phyloP scores from a whole-genome alignment of 495 filamentous ascomycete species.

The Aspergillus conjunctus region DNA sequence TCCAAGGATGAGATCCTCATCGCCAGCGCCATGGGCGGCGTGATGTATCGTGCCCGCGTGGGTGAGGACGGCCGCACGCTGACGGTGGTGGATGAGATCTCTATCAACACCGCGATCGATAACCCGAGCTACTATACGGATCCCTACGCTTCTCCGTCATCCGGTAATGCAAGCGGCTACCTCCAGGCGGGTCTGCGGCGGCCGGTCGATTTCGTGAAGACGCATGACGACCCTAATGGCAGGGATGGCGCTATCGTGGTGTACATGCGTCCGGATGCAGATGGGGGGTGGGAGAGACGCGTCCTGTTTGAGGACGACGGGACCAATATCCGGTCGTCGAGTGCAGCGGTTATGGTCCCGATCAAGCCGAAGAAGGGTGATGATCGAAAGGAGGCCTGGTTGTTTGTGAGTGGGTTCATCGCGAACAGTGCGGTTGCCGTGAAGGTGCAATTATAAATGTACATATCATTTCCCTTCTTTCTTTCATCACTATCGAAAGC shows the following conservation, averaged over 20 bases:
- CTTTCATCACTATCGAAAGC: neutral
- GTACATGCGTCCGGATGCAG: constrained; percentile 35
- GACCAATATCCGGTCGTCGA: constrained; percentile 49
- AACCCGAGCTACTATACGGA: constrained; percentile 60
- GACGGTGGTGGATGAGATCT: constrained; percentile 43
- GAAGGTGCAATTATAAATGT: constrained; percentile 52
- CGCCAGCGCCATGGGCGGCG: constrained; percentile 39
- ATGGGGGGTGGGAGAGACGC: constrained; percentile 41
- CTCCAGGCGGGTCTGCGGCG: constrained; percentile 53
- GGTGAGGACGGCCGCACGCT: constrained; percentile 35
- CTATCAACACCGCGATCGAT: constrained; percentile 51
- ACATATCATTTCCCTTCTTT: neutral
- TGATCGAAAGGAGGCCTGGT: constrained; percentile 52
- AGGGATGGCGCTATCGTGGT: constrained; percentile 52
- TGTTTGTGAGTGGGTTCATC: constrained; percentile 61
- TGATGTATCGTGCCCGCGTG: constrained; percentile 34
- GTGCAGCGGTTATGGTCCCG: constrained; percentile 55
- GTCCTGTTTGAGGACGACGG: constrained; percentile 64
- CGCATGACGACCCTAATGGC: constrained; percentile 37
- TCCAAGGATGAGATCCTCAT: constrained; percentile 52
- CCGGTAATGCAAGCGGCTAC: constrained; percentile 56
- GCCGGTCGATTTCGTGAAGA: constrained; percentile 36
- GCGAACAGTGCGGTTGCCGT: constrained; percentile 55
- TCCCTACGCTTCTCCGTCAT: constrained; percentile 34
- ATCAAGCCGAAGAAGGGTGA: constrained; percentile 44